Conservation (phyloP, 2,329 filamentous ascomycete genomes). For the Beauveria sp. region DNA sequence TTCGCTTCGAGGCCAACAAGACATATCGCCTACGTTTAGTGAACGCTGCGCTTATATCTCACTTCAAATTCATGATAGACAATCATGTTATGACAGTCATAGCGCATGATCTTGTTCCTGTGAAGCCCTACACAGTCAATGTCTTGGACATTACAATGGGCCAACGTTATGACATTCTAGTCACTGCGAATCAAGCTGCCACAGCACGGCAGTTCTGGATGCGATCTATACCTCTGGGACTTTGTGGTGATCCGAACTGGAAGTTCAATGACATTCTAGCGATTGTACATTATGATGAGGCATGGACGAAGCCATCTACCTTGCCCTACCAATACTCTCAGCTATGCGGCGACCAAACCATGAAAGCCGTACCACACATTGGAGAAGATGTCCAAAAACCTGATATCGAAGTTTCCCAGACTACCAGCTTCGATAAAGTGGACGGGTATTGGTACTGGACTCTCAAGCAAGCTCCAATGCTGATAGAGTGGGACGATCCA, state of each 20-base stretch:
- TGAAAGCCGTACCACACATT: not conserved
- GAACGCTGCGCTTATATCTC: conserved; percentile 36
- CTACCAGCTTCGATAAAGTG: not conserved
- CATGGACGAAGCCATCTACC: not conserved
- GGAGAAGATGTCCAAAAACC: not conserved
- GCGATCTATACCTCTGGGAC: not conserved
- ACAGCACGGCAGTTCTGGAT: not conserved
- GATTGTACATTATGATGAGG: not conserved
- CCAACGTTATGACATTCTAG: not conserved
- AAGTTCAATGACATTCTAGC: not conserved
- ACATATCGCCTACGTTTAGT: conserved; percentile 41
- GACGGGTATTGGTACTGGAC: not conserved
- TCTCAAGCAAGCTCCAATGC: not conserved
- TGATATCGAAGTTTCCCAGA: not conserved
- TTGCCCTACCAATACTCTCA: not conserved
- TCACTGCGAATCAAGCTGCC: not conserved
- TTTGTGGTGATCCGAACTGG: not conserved
- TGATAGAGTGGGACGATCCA: not conserved
- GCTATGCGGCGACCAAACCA: not conserved
- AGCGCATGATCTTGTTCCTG: conserved; percentile 47
- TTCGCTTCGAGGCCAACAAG: conserved; percentile 32
- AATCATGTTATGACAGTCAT: conserved; percentile 52
- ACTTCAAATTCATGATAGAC: conserved; percentile 45
- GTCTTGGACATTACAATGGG: conserved; percentile 19
- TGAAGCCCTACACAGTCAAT: conserved; percentile 27